These are phyloP conservation scores for Penicillium sp. DNA, from an alignment of 2,329 filamentous ascomycete genomes.

Conservation along the genomic window DNA sequence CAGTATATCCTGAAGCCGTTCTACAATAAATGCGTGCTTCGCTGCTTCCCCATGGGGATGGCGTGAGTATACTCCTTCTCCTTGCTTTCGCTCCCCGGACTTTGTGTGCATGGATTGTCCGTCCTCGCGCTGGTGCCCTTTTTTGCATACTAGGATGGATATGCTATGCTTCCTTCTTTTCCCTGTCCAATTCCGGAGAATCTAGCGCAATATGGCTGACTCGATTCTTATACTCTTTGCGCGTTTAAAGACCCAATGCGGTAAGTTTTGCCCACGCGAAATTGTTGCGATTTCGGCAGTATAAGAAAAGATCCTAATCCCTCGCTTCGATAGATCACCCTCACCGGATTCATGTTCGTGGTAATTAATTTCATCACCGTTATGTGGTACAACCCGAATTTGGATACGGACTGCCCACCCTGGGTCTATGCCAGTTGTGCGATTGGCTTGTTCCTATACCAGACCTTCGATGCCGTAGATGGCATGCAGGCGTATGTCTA, in stretches of 20 bases:
- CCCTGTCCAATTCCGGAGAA: not conserved
- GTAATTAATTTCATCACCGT: conserved; percentile 85
- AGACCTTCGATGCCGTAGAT: conserved; percentile 97
- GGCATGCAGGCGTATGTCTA: conserved; percentile 79
- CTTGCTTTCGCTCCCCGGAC: not conserved
- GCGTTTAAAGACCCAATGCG: conserved; percentile 47
- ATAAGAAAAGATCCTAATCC: conserved; percentile 17
- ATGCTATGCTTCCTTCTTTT: not conserved
- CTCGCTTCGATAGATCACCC: conserved; percentile 63
- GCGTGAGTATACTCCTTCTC: conserved; percentile 55
- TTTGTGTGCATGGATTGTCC: conserved; percentile 13
- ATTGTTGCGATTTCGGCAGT: not conserved
- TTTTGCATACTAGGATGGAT: not conserved
- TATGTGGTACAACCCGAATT: conserved; percentile 91
- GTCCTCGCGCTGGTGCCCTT: not conserved
- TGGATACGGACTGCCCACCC: conserved; percentile 87
- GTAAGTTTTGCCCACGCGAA: conserved; percentile 35
- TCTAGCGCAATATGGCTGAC: conserved; percentile 10
- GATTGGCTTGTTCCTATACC: conserved; percentile 86
- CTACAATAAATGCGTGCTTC: conserved; percentile 91
- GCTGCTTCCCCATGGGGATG: conserved; percentile 94
- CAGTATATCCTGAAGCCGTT: conserved; percentile 97
- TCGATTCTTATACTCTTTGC: conserved; percentile 11
- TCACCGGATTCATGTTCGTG: conserved; percentile 87
- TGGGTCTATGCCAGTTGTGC: conserved; percentile 98